Evolutionary conservation across 306 rosid species (phyloP).

Genomic region (Mimosa pudica): DNA sequence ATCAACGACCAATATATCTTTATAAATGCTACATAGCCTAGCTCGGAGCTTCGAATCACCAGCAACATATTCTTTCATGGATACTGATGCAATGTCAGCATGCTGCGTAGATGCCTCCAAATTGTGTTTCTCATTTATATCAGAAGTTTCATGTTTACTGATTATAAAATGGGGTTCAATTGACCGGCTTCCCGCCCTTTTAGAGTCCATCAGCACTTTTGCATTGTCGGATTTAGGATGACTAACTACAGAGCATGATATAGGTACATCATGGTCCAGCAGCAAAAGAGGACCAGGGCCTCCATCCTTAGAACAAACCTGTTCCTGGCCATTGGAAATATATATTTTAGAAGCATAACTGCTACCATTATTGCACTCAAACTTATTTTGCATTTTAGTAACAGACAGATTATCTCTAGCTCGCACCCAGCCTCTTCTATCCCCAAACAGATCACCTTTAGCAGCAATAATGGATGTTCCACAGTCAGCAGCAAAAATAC

Average conservation of each 20-base stretch:
- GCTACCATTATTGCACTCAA: conserved; percentile 24
- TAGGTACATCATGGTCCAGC: conserved; percentile 25
- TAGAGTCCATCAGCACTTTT: conserved; percentile 39
- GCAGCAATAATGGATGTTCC: conserved; percentile 17
- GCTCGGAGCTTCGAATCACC: conserved; percentile 45
- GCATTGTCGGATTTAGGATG: conserved; percentile 31
- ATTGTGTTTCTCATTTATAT: conserved; percentile 35
- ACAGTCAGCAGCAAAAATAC: conserved; percentile 17
- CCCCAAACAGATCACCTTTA: conserved; percentile 34
- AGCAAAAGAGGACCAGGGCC: conserved; percentile 20
- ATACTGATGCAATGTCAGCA: conserved; percentile 19
- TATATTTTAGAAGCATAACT: conserved; percentile 27
- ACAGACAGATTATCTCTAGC: conserved; percentile 39
- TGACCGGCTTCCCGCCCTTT: conserved; percentile 31
- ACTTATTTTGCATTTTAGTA: conserved; percentile 41
- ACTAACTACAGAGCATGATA: conserved; percentile 35
- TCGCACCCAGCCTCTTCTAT: conserved; percentile 42
- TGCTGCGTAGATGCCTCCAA: conserved; percentile 37
- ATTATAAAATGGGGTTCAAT: conserved; percentile 21
- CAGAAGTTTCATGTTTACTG: conserved; percentile 33
- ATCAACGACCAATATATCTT: conserved; percentile 74
- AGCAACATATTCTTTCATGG: conserved; percentile 14
- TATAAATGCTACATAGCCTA: conserved; percentile 65
- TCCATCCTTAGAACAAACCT: conserved; percentile 23
- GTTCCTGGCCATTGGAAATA: conserved; percentile 36